These are phyloP conservation scores for Asterochloris erici DNA, from an alignment of 139 green algal species.

Conservation along the genomic window DNA sequence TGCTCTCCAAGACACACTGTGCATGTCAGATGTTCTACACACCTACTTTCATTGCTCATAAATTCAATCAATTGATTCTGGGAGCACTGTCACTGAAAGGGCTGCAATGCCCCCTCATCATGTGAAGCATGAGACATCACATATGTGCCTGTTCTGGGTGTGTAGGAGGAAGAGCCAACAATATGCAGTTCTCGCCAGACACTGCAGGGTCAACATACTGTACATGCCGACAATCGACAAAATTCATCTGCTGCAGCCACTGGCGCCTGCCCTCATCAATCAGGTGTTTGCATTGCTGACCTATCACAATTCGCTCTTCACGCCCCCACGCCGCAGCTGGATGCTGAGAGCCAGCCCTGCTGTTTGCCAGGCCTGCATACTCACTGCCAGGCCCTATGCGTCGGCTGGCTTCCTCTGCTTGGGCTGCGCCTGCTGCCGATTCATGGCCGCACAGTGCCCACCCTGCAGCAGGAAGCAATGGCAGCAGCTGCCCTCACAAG, in stretches of 20 bases:
- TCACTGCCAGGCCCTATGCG: background rate
- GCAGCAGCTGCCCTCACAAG: background rate
- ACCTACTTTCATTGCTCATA: too few relatives aligned
- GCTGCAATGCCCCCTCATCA: too few relatives aligned
- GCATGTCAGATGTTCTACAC: too few relatives aligned
- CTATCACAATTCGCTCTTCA: slow-evolving; percentile 42
- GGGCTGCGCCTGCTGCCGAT: slow-evolving; percentile 24
- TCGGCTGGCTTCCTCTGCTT: background rate
- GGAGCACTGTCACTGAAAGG: too few relatives aligned
- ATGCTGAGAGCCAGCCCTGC: background rate
- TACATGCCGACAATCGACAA: slow-evolving; percentile 19
- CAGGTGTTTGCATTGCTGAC: slow-evolving; percentile 61
- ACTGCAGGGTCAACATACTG: slow-evolving; percentile 39
- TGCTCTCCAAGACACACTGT: too few relatives aligned
- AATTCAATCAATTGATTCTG: too few relatives aligned
- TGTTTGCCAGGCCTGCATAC: too few relatives aligned
- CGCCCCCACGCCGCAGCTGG: slow-evolving; percentile 1
- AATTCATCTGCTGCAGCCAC: slow-evolving; percentile 43
- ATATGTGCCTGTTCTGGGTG: too few relatives aligned
- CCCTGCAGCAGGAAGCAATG: slow-evolving; percentile 23
- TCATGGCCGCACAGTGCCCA: slow-evolving; percentile 77
- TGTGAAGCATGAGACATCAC: too few relatives aligned
- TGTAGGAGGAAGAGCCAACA: slow-evolving; percentile 27
- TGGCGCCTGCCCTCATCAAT: slow-evolving; percentile 59
- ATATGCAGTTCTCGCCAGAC: slow-evolving; percentile 56